Conservation (phyloP, 2,329 filamentous ascomycete species). For the Cladophialophora psammophila region DNA sequence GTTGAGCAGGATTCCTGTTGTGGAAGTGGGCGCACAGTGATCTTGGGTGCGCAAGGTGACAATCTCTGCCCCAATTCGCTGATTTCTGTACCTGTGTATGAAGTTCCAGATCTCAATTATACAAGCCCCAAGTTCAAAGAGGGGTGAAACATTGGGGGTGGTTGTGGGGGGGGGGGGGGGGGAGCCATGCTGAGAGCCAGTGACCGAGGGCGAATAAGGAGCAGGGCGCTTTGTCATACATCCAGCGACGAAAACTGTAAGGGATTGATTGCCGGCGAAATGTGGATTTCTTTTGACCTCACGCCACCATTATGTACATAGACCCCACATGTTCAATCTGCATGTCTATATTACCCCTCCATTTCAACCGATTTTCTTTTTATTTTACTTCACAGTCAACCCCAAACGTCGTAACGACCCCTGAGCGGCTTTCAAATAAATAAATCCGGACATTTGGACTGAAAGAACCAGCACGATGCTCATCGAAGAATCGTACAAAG, state of each 20-base stretch:
- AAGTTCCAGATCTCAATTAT: background rate
- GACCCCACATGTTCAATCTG: background rate
- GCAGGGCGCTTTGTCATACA: background rate
- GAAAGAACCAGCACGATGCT: conserved; percentile 57
- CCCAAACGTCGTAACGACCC: background rate
- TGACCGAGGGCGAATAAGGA: background rate
- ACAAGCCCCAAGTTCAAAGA: too few species aligned
- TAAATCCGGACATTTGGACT: background rate
- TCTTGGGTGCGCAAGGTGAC: too few species aligned
- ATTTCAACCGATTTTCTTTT: background rate
- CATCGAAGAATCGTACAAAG: conserved; percentile 65
- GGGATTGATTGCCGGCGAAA: background rate
- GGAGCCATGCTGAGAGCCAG: background rate
- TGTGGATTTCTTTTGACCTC: background rate
- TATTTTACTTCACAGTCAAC: background rate
- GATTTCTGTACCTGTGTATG: background rate
- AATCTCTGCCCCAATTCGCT: background rate
- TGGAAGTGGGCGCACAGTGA: background rate
- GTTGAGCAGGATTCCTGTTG: background rate
- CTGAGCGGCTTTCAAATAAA: background rate
- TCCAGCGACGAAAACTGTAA: too few species aligned
- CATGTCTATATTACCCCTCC: background rate
- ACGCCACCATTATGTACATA: background rate
- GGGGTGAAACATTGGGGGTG: too few species aligned
- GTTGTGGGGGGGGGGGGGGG: too few species aligned